Evolutionary conservation across 164 flowering plant species (phyloP), one percentile per base, ranked within the genome.

Genomic region (Echeveria elegans): DNA sequence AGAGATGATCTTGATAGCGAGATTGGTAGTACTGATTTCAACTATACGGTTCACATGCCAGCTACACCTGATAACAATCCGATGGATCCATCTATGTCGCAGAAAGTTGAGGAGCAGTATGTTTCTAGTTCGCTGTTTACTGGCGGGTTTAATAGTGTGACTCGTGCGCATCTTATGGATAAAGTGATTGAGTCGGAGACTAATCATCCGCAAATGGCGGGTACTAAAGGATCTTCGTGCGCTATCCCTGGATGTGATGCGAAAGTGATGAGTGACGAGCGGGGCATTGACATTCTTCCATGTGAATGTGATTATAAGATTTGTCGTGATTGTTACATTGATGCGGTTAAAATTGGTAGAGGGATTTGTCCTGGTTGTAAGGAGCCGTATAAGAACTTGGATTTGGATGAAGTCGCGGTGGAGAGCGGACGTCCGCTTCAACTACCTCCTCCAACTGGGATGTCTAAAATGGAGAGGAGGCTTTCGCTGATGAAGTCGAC

Each of bases 1-100:
- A 75, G 92, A 71, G 92, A 85, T 67, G 89, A 83, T 71, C 89
- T 85, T 65, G 92, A 87, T 40, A 87, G 89, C 68, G 86, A 83
- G 43, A 68, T 81, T 24, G 81, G 84, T 3, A 82, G 82, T 41
- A 12, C 40, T 36, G 88, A 83, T 19, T 82, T 66, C 66, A 80
- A 82, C 79, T 84, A 87, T 58, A 79, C 83, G 0, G 92, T 87
- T 4, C 88, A 85, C 34, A 73, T 87, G 14, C 89, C 92, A 0
- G 77, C 83, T 5, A 83, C 86, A 2, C 92, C 92, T 5, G 92
- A 87, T 29, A 83, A 87, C 71, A 89, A 83, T 68, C 89, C 89
- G 0, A 72, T 62, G 70, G 85, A 80, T 64, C 75, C 84, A 3
- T 74, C 86, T 6, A 77, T 82, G 37, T 75, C 89, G 0, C 83